Percentiles rank a stretch among this genome's conserved stretches.
These are phyloP conservation scores for Entomortierella chlamydospora DNA, from an alignment of 192 early-diverging fungal species.

Conservation along the genomic window DNA sequence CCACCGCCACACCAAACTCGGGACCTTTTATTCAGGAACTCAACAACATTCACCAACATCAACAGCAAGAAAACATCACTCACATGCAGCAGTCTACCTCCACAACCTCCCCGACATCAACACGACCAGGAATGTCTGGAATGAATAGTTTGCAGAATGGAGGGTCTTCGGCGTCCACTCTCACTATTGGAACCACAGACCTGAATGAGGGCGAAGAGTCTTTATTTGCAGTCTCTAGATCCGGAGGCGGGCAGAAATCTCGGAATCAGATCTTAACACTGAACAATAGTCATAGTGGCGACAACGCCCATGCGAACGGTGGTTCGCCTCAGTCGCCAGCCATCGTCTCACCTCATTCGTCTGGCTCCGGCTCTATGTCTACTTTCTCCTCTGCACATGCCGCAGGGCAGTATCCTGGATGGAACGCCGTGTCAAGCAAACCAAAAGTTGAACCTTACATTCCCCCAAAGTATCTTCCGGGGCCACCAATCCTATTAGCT, in stretches of 20 bases:
- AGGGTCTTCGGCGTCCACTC: conserved; percentile 23
- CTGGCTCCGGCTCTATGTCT: background rate
- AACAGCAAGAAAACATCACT: background rate
- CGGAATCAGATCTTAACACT: background rate
- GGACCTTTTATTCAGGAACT: conserved; percentile 7
- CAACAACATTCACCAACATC: background rate
- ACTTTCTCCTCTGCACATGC: background rate
- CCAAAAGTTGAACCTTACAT: background rate
- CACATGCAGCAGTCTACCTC: background rate
- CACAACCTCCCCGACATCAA: conserved; percentile 4
- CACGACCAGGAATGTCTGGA: background rate
- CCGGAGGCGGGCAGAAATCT: background rate
- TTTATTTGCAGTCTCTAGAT: conserved; percentile 30
- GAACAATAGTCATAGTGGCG: background rate
- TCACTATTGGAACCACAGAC: conserved; percentile 27
- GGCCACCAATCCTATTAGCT: conserved; percentile 39
- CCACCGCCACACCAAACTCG: background rate
- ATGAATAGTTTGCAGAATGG: background rate
- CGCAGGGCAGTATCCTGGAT: background rate
- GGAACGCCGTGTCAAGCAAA: background rate
- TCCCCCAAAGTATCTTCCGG: conserved; percentile 18
- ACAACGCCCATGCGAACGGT: background rate
- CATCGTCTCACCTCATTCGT: background rate
- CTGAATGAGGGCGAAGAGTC: conserved; percentile 46
- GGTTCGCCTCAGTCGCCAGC: background rate